A percentile compares a stretch with the other conserved stretches of the same genome.
Evolutionary conservation across 2,329 filamentous ascomycete species (phyloP).

Genomic region (Cladosporium austrohemisphaericum): DNA sequence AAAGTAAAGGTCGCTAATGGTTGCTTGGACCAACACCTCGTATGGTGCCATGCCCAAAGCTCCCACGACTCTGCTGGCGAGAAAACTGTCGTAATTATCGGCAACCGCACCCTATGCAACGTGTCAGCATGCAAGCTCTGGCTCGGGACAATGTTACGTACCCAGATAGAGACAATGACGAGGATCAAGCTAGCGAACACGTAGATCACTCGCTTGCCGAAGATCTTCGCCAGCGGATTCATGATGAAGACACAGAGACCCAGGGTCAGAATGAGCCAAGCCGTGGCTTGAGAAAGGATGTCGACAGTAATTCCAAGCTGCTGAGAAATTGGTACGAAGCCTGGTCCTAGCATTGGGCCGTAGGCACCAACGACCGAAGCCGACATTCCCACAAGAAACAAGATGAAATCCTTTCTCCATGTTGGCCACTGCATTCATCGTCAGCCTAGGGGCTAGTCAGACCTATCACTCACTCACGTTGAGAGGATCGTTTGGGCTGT

Average conservation of each 20-base stretch:
- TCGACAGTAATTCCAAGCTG: constrained; percentile 44
- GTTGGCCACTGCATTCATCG: too few species aligned
- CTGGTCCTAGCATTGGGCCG: constrained; percentile 50
- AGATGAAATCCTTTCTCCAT: too few species aligned
- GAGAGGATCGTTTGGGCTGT: constrained; percentile 49
- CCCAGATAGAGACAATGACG: constrained; percentile 46
- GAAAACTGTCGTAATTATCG: constrained; percentile 44
- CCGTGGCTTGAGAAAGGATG: constrained; percentile 44
- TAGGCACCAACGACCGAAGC: constrained; percentile 50
- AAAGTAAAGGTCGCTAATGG: constrained; percentile 43
- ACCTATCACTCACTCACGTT: constrained; percentile 41
- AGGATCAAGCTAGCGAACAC: constrained; percentile 46
- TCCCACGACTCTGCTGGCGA: constrained; percentile 46
- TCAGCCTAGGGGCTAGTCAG: too few species aligned
- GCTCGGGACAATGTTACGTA: not conserved
- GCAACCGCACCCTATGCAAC: constrained; percentile 35
- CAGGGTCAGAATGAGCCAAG: constrained; percentile 48
- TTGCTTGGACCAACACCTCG: constrained; percentile 51
- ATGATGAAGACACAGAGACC: constrained; percentile 48
- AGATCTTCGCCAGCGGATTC: constrained; percentile 49
- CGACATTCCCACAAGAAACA: constrained; percentile 45
- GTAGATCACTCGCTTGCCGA: constrained; percentile 50
- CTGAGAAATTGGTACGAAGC: constrained; percentile 46
- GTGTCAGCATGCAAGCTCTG: not conserved
- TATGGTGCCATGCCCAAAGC: constrained; percentile 51